Conservation (phyloP, 768 basidiomycete genomes). For the Xerocomus potaroensis region DNA sequence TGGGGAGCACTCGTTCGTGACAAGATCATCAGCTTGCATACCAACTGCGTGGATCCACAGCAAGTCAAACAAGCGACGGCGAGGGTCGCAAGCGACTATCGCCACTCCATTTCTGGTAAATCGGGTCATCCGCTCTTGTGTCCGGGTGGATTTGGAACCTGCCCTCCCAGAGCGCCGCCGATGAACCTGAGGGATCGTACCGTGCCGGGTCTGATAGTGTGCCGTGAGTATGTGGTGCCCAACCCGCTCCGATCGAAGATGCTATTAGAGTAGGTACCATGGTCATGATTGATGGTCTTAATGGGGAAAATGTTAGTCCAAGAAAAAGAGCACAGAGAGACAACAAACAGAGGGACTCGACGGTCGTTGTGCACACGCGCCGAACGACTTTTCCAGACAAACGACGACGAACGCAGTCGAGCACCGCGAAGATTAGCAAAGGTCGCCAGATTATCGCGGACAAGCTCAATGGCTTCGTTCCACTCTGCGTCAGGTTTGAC, state of each 20-base stretch:
- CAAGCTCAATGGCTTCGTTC: slow-evolving; percentile 75
- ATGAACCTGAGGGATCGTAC: slow-evolving; percentile 73
- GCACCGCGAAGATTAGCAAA: slow-evolving; percentile 85
- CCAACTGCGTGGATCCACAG: background rate
- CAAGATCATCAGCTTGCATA: slow-evolving; percentile 1
- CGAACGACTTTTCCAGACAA: slow-evolving; percentile 76
- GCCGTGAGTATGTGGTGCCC: slow-evolving; percentile 52
- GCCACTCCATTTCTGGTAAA: slow-evolving; percentile 32
- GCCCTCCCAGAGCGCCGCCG: slow-evolving; percentile 81
- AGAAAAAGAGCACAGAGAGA: slow-evolving; percentile 10
- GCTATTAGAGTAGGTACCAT: slow-evolving; percentile 76
- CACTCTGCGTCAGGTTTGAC: slow-evolving; percentile 58
- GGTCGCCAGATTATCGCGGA: slow-evolving; percentile 81
- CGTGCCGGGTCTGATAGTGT: slow-evolving; percentile 72
- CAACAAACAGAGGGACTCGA: slow-evolving; percentile 44
- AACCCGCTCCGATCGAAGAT: slow-evolving; percentile 67
- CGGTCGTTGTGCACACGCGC: slow-evolving; percentile 51
- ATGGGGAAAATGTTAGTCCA: slow-evolving; percentile 23
- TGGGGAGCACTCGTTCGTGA: slow-evolving; percentile 5
- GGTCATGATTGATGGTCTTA: slow-evolving; percentile 64
- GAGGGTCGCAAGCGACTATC: slow-evolving; percentile 12
- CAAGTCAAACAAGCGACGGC: slow-evolving; percentile 16
- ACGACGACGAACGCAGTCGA: slow-evolving; percentile 80
- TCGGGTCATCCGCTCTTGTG: slow-evolving; percentile 63
- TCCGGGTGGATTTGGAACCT: slow-evolving; percentile 87